phyloP scores from a whole-genome alignment of 441 rosid species.

The Melastoma candidum region DNA sequence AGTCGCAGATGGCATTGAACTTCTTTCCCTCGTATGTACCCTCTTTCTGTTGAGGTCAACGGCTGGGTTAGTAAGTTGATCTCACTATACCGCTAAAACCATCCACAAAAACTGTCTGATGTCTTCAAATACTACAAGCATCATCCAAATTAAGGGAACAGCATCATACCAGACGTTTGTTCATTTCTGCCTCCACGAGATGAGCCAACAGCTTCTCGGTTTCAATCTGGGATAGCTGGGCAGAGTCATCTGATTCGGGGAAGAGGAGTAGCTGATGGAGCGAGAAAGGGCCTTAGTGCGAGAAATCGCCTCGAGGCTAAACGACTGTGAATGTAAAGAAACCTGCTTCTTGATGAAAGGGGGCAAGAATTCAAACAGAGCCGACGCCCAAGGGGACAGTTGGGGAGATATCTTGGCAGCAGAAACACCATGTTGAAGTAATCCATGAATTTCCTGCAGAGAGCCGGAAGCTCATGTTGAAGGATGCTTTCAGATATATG shows the following conservation, averaged over 20 bases:
- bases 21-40: conserved; percentile 95
- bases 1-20: conserved; percentile 95
- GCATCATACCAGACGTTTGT: conserved; percentile 63
- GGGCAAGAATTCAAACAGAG: conserved; percentile 89
- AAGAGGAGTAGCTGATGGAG: conserved; percentile 75
- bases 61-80: not conserved
- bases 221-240: conserved; percentile 99
- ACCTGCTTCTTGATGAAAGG: conserved; percentile 94
- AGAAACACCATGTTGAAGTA: conserved; percentile 65
- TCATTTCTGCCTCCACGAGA: conserved; percentile 96
- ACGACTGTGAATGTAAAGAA: conserved; percentile 3
- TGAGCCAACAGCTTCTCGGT: conserved; percentile 95
- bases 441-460: conserved; percentile 85
- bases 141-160: not conserved
- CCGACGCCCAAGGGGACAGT: conserved; percentile 98
- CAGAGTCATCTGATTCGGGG: conserved; percentile 98
- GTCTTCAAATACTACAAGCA: no score
- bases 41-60: conserved; percentile 55
- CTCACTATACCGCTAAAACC: not conserved
- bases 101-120: no score
- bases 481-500: no score
- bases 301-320: not conserved
- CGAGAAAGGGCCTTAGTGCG: conserved; percentile 6
- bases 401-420: conserved; percentile 66
- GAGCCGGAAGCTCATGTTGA: conserved; percentile 3